A percentile compares a stretch with the other conserved stretches of the same genome.
Evolutionary conservation across 140 eudicot genomes (phyloP).

Genomic region (Erigeron philadelphicus): DNA sequence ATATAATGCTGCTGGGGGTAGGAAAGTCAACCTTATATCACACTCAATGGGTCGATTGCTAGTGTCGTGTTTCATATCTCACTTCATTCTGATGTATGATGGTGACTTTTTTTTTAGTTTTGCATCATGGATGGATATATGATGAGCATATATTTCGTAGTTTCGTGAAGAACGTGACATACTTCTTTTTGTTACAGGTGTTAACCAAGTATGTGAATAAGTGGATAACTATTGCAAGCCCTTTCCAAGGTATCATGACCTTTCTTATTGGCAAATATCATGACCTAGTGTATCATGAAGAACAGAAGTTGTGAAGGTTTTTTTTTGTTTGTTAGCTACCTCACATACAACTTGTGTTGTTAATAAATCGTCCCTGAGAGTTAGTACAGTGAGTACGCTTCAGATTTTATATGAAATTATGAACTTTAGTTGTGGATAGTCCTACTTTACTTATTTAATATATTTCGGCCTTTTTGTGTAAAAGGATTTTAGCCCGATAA

Average conservation of each 20-base stretch:
- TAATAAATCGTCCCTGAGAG: not conserved
- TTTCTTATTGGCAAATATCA: not conserved
- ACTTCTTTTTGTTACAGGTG: slow-evolving; percentile 39
- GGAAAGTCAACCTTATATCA: slow-evolving; percentile 76
- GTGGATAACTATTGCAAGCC: slow-evolving; percentile 92
- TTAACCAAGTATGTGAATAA: slow-evolving; percentile 79
- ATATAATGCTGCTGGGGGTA: slow-evolving; percentile 80
- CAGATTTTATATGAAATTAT: too few species aligned
- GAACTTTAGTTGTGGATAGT: too few species aligned
- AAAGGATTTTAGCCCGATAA: too few species aligned
- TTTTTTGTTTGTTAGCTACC: not conserved
- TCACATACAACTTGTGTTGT: not conserved
- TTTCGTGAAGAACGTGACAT: slow-evolving; percentile 13
- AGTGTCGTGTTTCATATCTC: slow-evolving; percentile 69
- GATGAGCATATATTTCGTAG: slow-evolving; percentile 8
- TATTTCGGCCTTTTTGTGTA: too few species aligned
- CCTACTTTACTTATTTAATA: too few species aligned
- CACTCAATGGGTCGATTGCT: slow-evolving; percentile 96
- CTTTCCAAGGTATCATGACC: slow-evolving; percentile 70
- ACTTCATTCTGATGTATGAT: slow-evolving; percentile 66
- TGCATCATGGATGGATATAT: not conserved
- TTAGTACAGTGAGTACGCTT: not conserved
- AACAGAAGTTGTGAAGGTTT: not conserved
- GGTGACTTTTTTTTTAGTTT: slow-evolving; percentile 6
- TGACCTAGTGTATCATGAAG: not conserved